Conservation (phyloP, 768 basidiomycete species). For the Epithele typhae region DNA sequence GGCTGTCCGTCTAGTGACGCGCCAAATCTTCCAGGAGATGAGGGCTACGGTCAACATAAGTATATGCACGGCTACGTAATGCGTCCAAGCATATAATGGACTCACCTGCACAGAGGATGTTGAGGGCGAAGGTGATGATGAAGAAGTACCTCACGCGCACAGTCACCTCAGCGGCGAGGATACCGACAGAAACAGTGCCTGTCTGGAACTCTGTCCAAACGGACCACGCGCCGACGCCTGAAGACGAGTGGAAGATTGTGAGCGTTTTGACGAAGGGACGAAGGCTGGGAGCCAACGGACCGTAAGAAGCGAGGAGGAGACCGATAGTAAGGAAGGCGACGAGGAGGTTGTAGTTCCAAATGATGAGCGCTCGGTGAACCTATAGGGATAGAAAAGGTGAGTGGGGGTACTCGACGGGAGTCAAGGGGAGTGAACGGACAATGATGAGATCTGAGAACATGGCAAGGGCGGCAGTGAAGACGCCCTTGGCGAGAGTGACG, state of each 20-base stretch:
- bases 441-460: too few species aligned
- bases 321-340: not conserved
- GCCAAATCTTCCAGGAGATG: too few species aligned
- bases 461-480: too few species aligned
- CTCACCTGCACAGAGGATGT: not conserved
- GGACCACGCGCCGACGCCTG: not conserved
- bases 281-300: not conserved
- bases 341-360: not conserved
- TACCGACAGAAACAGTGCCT: not conserved
- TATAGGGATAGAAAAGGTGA: too few species aligned
- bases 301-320: not conserved
- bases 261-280: too few species aligned
- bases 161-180: not conserved
- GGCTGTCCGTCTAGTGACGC: too few species aligned
- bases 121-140: not conserved
- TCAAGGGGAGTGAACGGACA: not conserved
- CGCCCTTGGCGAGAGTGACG: too few species aligned
- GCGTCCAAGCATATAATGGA: too few species aligned
- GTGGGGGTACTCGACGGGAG: too few species aligned
- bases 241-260: too few species aligned
- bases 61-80: too few species aligned
- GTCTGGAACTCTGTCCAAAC: not conserved
- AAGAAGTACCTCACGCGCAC: not conserved
- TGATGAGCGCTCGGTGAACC: not conserved
- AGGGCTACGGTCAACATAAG: too few species aligned